Evolutionary conservation across 306 rosid genomes (phyloP).

Genomic region (Corylus heterophylla): DNA sequence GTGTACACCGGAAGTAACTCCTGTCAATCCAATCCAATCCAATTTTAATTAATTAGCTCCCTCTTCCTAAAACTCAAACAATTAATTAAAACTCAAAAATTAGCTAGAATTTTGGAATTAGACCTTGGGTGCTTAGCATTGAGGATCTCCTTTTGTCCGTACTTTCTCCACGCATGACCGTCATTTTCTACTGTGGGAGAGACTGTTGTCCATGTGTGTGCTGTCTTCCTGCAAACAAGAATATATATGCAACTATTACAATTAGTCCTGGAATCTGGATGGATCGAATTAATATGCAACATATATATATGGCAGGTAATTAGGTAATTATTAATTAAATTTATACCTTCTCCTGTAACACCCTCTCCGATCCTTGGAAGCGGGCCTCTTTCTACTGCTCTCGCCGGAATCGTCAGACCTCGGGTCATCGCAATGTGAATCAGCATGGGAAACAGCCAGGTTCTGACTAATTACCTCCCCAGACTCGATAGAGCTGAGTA

Average conservation of each 20-base stretch:
- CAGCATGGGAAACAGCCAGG: constrained; percentile 25
- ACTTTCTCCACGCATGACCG: constrained; percentile 75
- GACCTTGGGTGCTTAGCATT: constrained; percentile 78
- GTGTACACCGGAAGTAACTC: constrained; percentile 75
- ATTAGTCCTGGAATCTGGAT: too few species aligned
- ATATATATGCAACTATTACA: neutral
- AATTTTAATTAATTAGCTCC: neutral
- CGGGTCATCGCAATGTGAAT: constrained; percentile 41
- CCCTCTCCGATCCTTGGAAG: constrained; percentile 55
- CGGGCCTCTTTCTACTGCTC: constrained; percentile 45
- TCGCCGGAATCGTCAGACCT: constrained; percentile 47
- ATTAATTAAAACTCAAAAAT: neutral
- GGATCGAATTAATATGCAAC: too few species aligned
- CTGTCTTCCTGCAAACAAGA: constrained; percentile 52
- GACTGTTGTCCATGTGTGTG: constrained; percentile 27
- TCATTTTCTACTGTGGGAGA: constrained; percentile 43
- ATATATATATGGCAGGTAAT: neutral
- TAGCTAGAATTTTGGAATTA: neutral
- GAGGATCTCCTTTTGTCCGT: constrained; percentile 83
- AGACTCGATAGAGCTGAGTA: constrained; percentile 23
- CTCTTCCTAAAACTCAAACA: neutral
- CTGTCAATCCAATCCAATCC: constrained; percentile 30
- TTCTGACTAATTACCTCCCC: constrained; percentile 1
- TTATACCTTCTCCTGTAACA: constrained; percentile 75
- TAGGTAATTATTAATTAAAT: neutral